phyloP scores from a whole-genome alignment of 257 asterid species.

The Lantana camara region DNA sequence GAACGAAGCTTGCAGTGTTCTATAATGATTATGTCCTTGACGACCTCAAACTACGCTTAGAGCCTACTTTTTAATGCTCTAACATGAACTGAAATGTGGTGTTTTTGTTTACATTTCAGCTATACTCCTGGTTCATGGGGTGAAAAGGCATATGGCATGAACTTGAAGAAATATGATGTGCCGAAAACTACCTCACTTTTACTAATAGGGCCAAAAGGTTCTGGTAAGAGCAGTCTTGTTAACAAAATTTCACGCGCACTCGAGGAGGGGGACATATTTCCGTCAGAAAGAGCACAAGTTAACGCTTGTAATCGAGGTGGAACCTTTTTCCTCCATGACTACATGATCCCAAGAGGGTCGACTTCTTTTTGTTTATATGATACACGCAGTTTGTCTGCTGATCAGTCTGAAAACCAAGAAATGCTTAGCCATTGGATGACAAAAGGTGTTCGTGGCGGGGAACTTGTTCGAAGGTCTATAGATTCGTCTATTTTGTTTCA shows the following conservation, averaged over 20 bases:
- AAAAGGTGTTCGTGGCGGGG: constrained; percentile 69
- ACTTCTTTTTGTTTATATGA: constrained; percentile 68
- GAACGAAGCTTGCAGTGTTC: too few species aligned
- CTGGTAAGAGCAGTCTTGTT: constrained; percentile 90
- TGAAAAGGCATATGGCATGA: constrained; percentile 41
- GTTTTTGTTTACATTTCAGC: too few species aligned
- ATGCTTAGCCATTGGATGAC: constrained; percentile 60
- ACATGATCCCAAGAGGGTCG: constrained; percentile 63
- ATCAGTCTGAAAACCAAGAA: constrained; percentile 46
- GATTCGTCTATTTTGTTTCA: not conserved
- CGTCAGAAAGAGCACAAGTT: constrained; percentile 75
- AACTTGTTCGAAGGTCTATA: constrained; percentile 59
- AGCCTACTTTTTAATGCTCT: too few species aligned
- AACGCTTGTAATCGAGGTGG: constrained; percentile 54
- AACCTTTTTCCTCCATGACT: constrained; percentile 66
- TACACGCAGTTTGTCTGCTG: constrained; percentile 63
- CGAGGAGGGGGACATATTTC: constrained; percentile 43
- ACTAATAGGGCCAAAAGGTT: constrained; percentile 73
- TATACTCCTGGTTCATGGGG: constrained; percentile 78
- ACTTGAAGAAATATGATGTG: constrained; percentile 32
- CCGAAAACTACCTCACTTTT: constrained; percentile 59
- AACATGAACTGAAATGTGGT: too few species aligned
- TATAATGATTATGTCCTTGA: too few species aligned
- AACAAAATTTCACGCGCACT: constrained; percentile 66
- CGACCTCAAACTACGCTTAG: too few species aligned